Base-by-base conservation (phyloP, 768 basidiomycete species). In the Mrakia gelida region DNA sequence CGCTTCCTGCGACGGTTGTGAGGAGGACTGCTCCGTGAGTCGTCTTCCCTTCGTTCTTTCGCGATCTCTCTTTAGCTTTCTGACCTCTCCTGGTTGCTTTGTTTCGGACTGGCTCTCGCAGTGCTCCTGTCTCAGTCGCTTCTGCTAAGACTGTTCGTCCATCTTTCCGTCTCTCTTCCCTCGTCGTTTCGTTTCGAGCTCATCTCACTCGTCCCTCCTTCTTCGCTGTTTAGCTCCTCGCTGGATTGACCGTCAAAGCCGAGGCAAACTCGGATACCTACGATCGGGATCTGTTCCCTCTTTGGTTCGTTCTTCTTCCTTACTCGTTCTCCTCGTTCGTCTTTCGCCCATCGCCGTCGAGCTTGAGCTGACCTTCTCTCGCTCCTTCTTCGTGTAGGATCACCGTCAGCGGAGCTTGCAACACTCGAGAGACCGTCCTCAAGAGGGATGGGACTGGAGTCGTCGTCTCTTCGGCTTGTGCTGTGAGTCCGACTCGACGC, bases 401-500 rank as follows among this genome's bases (percentile, higher is more conserved):
- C 23, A 73, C 71, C n/a, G 30, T 34, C 11, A 68, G 76, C 23
- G 73, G 77, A 45, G 15, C 43, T 10, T 74, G 72, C 56, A 23
- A 74, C 15, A 75, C 71, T 10, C 34, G 59, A 32, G 73, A 63
- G 45, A 63, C 81, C 9, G 83, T 84, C n/a, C 81, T 85, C 52
- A 84, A 80, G 73, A 80, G 83, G 28, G 85, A 83, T 63, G 83
- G 83, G 4, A 83, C 83, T 7, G 79, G 81, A 79, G 88, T 89
- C 26, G 86, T 87, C 13, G 85, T 84, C 0, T 83, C 82, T 80
- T 83, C 81, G 76, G 80, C 84, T 34, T 89, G 88, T 80, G 79
- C 81, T 15, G 82, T 86, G 0, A 88, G 86, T n/a, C 88, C 87
- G 3, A 88, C 87, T 16, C 86, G 32, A 67, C 38, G 38, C 30